These are phyloP conservation scores for Kwoniella sp. DNA, from an alignment of 768 basidiomycete genomes.

Conservation along the genomic window DNA sequence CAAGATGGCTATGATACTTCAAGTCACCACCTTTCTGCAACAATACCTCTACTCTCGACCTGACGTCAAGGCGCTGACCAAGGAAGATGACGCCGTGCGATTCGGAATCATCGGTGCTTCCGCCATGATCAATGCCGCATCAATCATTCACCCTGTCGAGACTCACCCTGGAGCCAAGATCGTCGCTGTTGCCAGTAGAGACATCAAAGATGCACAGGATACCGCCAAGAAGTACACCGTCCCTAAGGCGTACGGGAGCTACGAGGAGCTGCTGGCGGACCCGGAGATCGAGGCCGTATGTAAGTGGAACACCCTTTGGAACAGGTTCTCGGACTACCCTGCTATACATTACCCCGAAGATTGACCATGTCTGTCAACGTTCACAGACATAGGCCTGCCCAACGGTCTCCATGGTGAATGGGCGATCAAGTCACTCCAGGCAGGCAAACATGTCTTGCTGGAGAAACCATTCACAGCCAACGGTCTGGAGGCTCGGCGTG, in stretches of 20 bases:
- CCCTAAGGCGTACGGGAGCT: conserved; percentile 15
- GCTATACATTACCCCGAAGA: not conserved
- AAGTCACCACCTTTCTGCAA: conserved; percentile 14
- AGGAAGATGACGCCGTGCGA: conserved; percentile 6
- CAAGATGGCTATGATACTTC: conserved; percentile 24
- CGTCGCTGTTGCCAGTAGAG: conserved; percentile 7
- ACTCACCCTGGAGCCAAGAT: conserved; percentile 18
- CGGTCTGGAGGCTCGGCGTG: conserved; percentile 11
- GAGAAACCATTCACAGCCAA: conserved; percentile 19
- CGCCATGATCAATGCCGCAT: conserved; percentile 19
- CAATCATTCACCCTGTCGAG: conserved; percentile 16
- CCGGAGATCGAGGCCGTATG: conserved; percentile 18
- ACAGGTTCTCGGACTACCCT: not conserved
- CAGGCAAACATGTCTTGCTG: conserved; percentile 17
- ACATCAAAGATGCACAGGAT: conserved; percentile 10
- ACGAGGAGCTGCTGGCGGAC: conserved; percentile 15
- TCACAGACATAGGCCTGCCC: conserved; percentile 10
- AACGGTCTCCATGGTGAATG: conserved; percentile 17
- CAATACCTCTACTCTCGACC: conserved; percentile 15
- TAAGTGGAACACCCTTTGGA: not conserved
- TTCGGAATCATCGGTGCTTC: conserved; percentile 12
- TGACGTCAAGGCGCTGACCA: conserved; percentile 11
- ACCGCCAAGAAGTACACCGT: conserved; percentile 14
- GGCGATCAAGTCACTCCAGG: conserved; percentile 19
- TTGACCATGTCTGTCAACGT: too few species aligned